Conservation (phyloP, 2,329 filamentous ascomycete genomes). For the Amesomyces nigricolor region DNA sequence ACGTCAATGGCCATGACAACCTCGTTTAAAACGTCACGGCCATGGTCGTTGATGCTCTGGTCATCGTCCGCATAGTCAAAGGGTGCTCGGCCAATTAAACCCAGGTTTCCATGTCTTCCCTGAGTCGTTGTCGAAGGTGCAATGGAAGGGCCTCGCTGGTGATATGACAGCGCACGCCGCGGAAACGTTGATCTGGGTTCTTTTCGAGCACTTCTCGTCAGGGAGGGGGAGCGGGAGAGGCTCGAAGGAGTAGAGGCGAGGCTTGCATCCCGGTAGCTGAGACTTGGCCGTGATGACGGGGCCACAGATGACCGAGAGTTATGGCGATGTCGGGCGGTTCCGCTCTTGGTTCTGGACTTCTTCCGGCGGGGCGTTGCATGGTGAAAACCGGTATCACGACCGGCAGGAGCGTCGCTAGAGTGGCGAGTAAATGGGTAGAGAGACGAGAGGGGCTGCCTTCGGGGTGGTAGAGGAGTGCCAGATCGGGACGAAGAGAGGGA, state of each 20-base stretch:
- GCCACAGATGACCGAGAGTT: neutral
- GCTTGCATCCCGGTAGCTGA: neutral
- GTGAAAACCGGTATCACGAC: neutral
- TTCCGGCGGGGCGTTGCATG: neutral
- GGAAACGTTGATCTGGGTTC: neutral
- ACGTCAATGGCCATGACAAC: conserved; percentile 77
- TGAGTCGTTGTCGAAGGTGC: neutral
- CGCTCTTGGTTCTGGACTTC: neutral
- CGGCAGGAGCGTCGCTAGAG: neutral
- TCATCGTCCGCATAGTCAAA: neutral
- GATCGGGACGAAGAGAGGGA: neutral
- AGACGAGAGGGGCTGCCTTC: neutral
- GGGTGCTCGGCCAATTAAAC: neutral
- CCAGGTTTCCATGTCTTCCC: neutral
- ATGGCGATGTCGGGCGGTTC: neutral
- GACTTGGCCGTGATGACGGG: neutral
- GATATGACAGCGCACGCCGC: neutral
- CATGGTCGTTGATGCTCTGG: conserved; percentile 4
- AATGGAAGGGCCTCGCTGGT: neutral
- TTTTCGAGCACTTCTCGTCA: neutral
- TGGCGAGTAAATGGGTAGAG: conserved; percentile 3
- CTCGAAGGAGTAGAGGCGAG: neutral
- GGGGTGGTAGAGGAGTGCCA: neutral
- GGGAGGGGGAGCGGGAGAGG: neutral
- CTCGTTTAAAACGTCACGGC: conserved; percentile 48